Evolutionary conservation across 2,329 filamentous ascomycete species (phyloP), one percentile per base, ranked within the genome.

Genomic region (Dothideomycetes sp.): DNA sequence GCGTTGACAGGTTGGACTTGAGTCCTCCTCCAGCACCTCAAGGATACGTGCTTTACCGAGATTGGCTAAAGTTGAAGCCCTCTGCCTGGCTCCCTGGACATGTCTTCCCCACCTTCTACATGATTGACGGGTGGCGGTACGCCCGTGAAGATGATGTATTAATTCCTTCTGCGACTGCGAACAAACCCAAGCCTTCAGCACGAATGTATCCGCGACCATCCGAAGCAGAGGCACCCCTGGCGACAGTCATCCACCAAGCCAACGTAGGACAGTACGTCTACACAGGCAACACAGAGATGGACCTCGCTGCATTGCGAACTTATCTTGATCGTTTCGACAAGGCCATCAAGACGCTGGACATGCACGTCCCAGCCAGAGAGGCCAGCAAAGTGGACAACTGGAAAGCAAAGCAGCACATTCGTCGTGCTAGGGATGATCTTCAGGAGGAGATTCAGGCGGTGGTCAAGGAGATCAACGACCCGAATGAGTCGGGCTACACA

Each of bases 261-360:
- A 19, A 9, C 27, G 27, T 40, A 32, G 15, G 27, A 22, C 32
- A 40, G 19, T 40, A 40, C 27, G 22, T 40, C 17, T 40, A 35
- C 12, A 40, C 38, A 4, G 38, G 38, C 33, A 27, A 33, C 31
- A 24, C 24, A 12, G 33, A 40, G 12, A 17, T n/a, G 27, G 38
- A 40, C 15, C 14, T 36, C 7, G 9, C 17, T 11, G 38, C 38
- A 9, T 15, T 40, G 22, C 38, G 31, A 14, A 29, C 18, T 10
- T 36, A 40, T 14, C 31, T 40, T 19, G 27, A 31, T 11, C 32
- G 32, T 12, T 40, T 32, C 29, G 31, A 36, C 32, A 19, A n/a
- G 16, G 38, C 38, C 17, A 36, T 40, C 15, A 22, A 11, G 4
- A 33, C 38, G 18, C 33, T 40, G 11, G 38, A 40, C 11, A 18